Evolutionary conservation across 305 asterid species (phyloP), one percentile per base, ranked within the genome.

Genomic region (Petunia hybrid): DNA sequence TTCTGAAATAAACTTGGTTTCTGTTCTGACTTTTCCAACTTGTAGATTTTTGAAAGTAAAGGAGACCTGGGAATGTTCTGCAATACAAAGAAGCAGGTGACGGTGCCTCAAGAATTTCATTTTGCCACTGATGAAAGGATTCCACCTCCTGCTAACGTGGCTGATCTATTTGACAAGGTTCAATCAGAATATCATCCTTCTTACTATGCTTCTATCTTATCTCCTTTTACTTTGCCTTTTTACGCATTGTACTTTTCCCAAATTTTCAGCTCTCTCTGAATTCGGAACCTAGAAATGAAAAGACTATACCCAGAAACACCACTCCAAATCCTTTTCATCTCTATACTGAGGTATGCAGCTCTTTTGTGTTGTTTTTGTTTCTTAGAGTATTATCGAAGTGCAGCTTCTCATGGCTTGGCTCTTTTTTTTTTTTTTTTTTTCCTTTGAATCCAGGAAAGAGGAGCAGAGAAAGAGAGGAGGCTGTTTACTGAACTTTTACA

Each of bases 11-110:
- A 71, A 46, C 46, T 66, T 82, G 56, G 45, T 65, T 67, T n/a
- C 4, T 68, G 53, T 77, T 8, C 48, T 77, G 41, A 56, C 51
- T 62, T 63, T 42, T 10, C 12, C 62, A 71, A 70, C 53, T 82
- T 55, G 60, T 55, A 94, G 99, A 94, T 96, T 83, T 90, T 96
- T 62, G 98, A 96, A 80, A 96, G 98, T 81, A 94, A 94, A 88
- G 98, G 98, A 56, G 98, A 89, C 16, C 82, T 96, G 91, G 98
- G 98, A 13, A 86, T 94, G 67, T 92, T 88, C 88, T 86, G 91
- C 89, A 86, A 91, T 89, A 88, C 83, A 86, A 97, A 97, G 89
- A 91, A 83, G 87, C 98, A 90, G 84, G 88, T 90, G 55, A 93
- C 98, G 6, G 61, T 92, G 69, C 98, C 99, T 76, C 90, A 92